These are phyloP conservation scores for Fusarium goolgardi DNA, from an alignment of 2,329 filamentous ascomycete genomes.

Conservation along the genomic window DNA sequence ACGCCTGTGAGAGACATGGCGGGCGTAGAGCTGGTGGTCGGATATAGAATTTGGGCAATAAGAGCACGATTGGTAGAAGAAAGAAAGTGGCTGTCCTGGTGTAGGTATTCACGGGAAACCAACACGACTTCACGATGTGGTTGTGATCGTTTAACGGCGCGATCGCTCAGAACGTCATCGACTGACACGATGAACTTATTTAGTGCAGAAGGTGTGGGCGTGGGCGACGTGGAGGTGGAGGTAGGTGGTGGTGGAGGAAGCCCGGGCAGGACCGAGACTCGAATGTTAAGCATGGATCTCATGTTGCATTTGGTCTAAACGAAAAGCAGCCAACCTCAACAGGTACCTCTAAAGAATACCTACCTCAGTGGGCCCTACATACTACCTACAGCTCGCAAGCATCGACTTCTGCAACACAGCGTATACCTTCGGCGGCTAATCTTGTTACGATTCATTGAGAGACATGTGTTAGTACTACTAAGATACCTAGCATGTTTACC, in stretches of 20 bases:
- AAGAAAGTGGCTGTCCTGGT: constrained; percentile 2
- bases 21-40: constrained; percentile 25
- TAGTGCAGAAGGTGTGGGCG: constrained; percentile 29
- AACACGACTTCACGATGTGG: constrained; percentile 14
- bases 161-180: constrained; percentile 46
- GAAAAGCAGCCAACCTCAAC: neutral
- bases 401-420: neutral
- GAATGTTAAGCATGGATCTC: constrained; percentile 18
- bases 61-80: constrained; percentile 5
- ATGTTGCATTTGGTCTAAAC: constrained; percentile 5
- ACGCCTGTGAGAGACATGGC: constrained; percentile 62
- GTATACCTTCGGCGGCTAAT: neutral
- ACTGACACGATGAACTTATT: constrained; percentile 36
- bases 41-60: constrained; percentile 3
- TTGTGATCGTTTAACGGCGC: constrained; percentile 26
- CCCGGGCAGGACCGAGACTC: constrained; percentile 34
- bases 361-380: constrained; percentile 4
- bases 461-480: neutral
- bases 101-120: constrained; percentile 14
- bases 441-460: neutral
- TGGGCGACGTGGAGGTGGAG: constrained; percentile 37
- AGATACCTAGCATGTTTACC: neutral
- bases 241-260: constrained; percentile 41
- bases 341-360: constrained; percentile 5
- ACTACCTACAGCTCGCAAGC: neutral